These are phyloP conservation scores for Grammothele lineata DNA, from an alignment of 768 basidiomycete genomes.

Conservation along the genomic window DNA sequence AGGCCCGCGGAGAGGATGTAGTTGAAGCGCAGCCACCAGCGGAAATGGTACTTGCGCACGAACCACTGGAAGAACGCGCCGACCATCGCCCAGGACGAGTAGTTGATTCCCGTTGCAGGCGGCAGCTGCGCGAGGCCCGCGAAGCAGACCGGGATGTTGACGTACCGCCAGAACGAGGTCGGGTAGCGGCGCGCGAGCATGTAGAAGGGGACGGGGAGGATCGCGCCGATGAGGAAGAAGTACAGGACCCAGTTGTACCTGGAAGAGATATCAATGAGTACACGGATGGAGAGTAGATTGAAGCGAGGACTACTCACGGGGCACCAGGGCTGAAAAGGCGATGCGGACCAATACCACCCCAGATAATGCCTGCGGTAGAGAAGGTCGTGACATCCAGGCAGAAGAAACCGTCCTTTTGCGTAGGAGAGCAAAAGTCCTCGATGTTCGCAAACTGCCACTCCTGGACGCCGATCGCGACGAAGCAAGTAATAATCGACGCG, in stretches of 20 bases:
- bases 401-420: constrained; percentile 58
- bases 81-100: constrained; percentile 68
- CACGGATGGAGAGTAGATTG: too few relatives aligned
- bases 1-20: constrained; percentile 75
- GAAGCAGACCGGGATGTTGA: constrained; percentile 89
- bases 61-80: constrained; percentile 89
- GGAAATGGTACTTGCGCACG: constrained; percentile 65
- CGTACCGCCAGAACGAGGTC: constrained; percentile 74
- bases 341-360: constrained; percentile 76
- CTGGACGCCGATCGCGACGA: constrained; percentile 61
- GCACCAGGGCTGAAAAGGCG: constrained; percentile 63
- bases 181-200: constrained; percentile 78
- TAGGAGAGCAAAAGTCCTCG: constrained; percentile 62
- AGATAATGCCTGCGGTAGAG: constrained; percentile 69
- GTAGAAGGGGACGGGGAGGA: constrained; percentile 79
- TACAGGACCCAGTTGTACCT: constrained; percentile 61
- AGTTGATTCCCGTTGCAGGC: constrained; percentile 86
- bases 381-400: constrained; percentile 70
- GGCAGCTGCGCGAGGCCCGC: constrained; percentile 71
- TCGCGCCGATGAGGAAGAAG: constrained; percentile 73
- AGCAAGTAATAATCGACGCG: constrained; percentile 50
- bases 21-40: constrained; percentile 78
- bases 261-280: too few relatives aligned
- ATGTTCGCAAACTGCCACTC: constrained; percentile 72
- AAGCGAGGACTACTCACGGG: too few relatives aligned